These are phyloP conservation scores for Trichaptum fuscoviolaceum DNA, from an alignment of 768 basidiomycete genomes.

Conservation along the genomic window DNA sequence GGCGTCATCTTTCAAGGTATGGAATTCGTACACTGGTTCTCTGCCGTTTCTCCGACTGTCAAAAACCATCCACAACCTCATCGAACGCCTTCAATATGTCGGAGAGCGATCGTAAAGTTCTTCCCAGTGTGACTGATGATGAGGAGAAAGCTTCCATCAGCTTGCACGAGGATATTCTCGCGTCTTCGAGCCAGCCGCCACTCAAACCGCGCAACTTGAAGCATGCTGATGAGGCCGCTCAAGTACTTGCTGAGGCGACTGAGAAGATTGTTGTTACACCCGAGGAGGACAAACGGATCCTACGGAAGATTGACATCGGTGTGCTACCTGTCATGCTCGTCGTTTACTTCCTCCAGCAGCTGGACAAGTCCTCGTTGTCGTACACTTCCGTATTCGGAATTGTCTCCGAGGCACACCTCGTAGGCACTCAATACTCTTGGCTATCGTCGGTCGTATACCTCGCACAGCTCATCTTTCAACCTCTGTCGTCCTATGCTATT, in stretches of 20 bases:
- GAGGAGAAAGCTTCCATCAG: not conserved
- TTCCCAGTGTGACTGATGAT: not conserved
- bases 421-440: slow-evolving; percentile 40
- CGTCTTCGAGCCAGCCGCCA: not conserved
- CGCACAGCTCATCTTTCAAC: slow-evolving; percentile 40
- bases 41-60: not conserved
- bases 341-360: slow-evolving; percentile 37
- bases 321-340: slow-evolving; percentile 4
- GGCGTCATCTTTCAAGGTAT: not conserved
- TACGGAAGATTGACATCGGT: slow-evolving; percentile 23
- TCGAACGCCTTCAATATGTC: not conserved
- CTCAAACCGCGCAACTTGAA: slow-evolving; percentile 11
- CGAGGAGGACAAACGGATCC: slow-evolving; percentile 28
- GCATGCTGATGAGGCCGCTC: slow-evolving; percentile 29
- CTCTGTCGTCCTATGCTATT: slow-evolving; percentile 35
- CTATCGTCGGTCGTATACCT: slow-evolving; percentile 40
- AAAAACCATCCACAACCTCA: not conserved
- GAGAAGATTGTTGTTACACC: slow-evolving; percentile 23
- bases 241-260: slow-evolving; percentile 22
- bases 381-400: slow-evolving; percentile 44
- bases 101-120: not conserved
- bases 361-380: slow-evolving; percentile 35
- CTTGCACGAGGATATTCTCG: not conserved
- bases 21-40: not conserved
- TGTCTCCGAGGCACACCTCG: slow-evolving; percentile 25